These are phyloP conservation scores for Argentina anserina DNA, from an alignment of 306 rosid species.

Conservation along the genomic window DNA sequence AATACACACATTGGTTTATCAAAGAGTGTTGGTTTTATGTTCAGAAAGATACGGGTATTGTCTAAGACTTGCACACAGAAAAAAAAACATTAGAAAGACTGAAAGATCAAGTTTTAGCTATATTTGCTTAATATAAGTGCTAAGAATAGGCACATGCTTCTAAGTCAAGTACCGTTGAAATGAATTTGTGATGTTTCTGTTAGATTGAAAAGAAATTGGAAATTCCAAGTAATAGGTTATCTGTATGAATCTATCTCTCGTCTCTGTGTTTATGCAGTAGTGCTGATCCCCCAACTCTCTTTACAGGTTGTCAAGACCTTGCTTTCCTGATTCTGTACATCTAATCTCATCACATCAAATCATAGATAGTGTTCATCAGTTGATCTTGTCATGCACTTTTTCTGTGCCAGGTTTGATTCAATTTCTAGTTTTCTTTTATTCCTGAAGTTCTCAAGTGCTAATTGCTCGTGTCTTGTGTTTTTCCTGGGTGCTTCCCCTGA, in stretches of 20 bases:
- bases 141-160: background rate
- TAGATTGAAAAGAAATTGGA: background rate
- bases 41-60: background rate
- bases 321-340: background rate
- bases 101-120: background rate
- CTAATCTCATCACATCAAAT: background rate
- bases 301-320: background rate
- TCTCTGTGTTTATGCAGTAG: background rate
- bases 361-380: background rate
- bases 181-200: background rate
- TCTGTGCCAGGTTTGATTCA: background rate
- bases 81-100: background rate
- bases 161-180: background rate
- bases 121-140: background rate
- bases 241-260: background rate
- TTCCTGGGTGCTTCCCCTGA: background rate
- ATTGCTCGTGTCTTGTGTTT: background rate
- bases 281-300: background rate
- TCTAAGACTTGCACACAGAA: background rate
- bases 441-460: background rate
- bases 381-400: background rate
- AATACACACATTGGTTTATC: background rate
- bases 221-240: background rate
- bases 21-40: background rate
- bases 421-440: constrained; percentile 6